These are phyloP conservation scores for Trichoderma citrinoviride DNA, from an alignment of 2,329 filamentous ascomycete genomes.

Conservation along the genomic window DNA sequence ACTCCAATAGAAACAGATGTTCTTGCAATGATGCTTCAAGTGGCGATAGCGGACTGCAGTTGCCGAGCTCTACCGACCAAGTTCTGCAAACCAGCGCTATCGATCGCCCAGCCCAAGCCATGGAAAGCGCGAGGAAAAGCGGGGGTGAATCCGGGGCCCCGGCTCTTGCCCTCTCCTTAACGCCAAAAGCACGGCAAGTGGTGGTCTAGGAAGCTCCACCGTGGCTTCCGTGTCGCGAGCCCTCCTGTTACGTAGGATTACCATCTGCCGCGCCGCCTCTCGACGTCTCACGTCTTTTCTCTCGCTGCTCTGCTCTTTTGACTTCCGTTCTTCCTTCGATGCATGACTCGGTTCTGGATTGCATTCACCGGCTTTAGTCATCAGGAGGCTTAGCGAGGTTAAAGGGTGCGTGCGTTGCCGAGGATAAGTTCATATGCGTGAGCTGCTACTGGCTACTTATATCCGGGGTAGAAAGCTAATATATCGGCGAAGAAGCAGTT, in stretches of 20 bases:
- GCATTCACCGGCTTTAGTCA: slow-evolving; percentile 3
- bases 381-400: background rate
- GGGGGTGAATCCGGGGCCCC: slow-evolving; percentile 15
- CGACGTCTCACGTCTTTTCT: background rate
- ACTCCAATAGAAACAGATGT: background rate
- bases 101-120: background rate
- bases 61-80: background rate
- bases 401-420: background rate
- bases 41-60: background rate
- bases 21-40: background rate
- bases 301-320: background rate
- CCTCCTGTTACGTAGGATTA: background rate
- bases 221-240: slow-evolving; percentile 1
- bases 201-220: slow-evolving; percentile 13
- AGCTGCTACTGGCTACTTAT: background rate
- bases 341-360: background rate
- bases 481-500: too few species aligned
- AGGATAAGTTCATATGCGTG: slow-evolving; percentile 12
- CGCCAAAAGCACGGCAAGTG: background rate
- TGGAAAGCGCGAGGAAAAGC: background rate
- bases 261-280: background rate
- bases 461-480: background rate
- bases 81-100: background rate
- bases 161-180: background rate
- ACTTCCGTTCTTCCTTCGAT: background rate